These are phyloP conservation scores for Aspergillus affinis DNA, from an alignment of 495 filamentous ascomycete species.

Conservation along the genomic window DNA sequence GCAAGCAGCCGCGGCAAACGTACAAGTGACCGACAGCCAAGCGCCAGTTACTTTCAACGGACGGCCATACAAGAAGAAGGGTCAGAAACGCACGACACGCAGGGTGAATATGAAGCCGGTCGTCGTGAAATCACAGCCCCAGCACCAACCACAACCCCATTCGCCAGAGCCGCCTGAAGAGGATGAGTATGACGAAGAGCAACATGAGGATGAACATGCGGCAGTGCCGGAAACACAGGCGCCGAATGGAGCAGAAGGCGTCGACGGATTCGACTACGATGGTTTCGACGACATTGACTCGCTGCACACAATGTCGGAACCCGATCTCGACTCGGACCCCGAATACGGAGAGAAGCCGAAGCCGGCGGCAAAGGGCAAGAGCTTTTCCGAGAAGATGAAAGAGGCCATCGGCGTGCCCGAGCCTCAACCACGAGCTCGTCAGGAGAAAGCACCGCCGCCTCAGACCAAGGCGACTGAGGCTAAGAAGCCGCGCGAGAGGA, in stretches of 20 bases:
- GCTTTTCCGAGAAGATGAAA: slow-evolving; percentile 46
- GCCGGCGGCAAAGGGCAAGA: slow-evolving; percentile 29
- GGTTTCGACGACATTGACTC: slow-evolving; percentile 32
- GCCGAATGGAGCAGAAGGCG: slow-evolving; percentile 8
- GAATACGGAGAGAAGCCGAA: slow-evolving; percentile 33
- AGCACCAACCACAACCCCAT: slow-evolving; percentile 9
- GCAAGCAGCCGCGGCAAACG: slow-evolving; percentile 30
- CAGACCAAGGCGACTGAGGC: slow-evolving; percentile 36
- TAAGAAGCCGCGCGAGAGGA: slow-evolving; percentile 60
- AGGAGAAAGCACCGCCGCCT: slow-evolving; percentile 31
- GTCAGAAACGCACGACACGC: slow-evolving; percentile 83
- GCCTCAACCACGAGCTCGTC: slow-evolving; percentile 16
- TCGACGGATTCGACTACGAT: slow-evolving; percentile 15
- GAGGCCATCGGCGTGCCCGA: slow-evolving; percentile 37
- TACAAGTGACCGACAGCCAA: slow-evolving; percentile 66
- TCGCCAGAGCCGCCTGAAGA: slow-evolving; percentile 22
- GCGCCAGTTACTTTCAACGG: slow-evolving; percentile 44
- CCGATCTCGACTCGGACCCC: slow-evolving; percentile 34
- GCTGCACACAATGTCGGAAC: slow-evolving; percentile 36
- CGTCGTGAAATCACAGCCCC: slow-evolving; percentile 34
- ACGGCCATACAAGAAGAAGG: slow-evolving; percentile 84
- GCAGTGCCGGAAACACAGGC: slow-evolving; percentile 38
- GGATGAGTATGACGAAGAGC: slow-evolving; percentile 23
- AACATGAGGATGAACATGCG: slow-evolving; percentile 32
- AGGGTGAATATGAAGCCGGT: slow-evolving; percentile 70